Base-by-base conservation (phyloP, 768 basidiomycete species). In the Hirschioporus abietinus region DNA sequence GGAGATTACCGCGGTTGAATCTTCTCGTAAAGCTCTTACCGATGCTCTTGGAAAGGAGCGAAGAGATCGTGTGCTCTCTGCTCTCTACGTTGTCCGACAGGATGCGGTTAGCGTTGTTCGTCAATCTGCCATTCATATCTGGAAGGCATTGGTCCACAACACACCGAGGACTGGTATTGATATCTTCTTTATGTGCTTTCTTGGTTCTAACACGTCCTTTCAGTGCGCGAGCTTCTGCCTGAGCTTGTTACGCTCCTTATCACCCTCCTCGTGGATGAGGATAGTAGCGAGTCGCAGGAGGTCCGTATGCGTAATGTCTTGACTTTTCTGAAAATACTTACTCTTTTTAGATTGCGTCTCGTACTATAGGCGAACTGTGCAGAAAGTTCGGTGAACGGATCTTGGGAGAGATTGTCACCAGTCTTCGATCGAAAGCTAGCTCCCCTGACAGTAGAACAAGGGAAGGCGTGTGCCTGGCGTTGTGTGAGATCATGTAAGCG, bases 111-210 rank as follows among this genome's bases (percentile, higher is more conserved):
- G 86, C 58, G 85, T 89, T 60, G 96, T 99, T 42, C 88, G 96
- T 57, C 92, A 94, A 74, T 88, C 94, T 1, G 92, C 96, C 0
- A 86, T 96, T 60, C 94, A 94, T 66, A 97, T 99, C 69, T 99
- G 97, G 97, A 99, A 99, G 78, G 96, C 95, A 4, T 82, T 99
- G 69, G 96, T 99, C 10, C 87, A 94, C 75, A 99, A 96, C 72
- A 96, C 95, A 0, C 95, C 94, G 6, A 83, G 90, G 60, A 96
- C 95, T 70, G 90, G 94, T 94, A 74, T 66, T 79, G 69, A 8
- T 67, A 27, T 61, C n/a, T 64, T 23, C 60, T 63, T 35, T 64
- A 36, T 35, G 24, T 18, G 42, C 52, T 34, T 26, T 59, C 2
- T 3, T 30, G 30, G 30, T 30, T 2, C 18, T 66, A 15, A n/a